Base-by-base conservation (phyloP, 1,284 basidiomycete genomes). In the Ustilago trichophora region DNA sequence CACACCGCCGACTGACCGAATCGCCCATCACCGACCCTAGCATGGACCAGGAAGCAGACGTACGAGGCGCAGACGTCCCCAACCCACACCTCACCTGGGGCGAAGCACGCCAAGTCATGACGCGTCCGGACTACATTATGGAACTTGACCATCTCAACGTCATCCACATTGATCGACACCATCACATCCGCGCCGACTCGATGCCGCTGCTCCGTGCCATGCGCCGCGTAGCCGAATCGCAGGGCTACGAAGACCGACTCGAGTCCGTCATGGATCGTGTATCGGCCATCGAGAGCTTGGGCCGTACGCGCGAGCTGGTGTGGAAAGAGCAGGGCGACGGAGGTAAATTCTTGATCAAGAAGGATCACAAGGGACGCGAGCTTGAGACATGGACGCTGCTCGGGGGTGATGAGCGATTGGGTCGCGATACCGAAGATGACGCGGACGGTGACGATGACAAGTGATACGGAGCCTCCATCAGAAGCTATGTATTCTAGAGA, bases 251-350 rank as follows among this genome's bases (percentile, higher is more conserved):
- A 9, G 72, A 76, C 24, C 60, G 53, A 37, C 66, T 78, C 19
- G 76, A 78, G 44, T 51, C 64, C 18, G 76, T 78, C 48, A 75
- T 77, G 75, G 74, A 77, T 49, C 60, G 75, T 24, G 75, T 77
- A 18, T 63, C 74, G 37, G 75, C 73, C 8, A 76, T 77, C 50
- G 75, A 77, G 56, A 64, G 57, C 25, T 47, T 77, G 29, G 67
- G 64, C 22, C 59, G 73, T 11, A 75, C 75, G 29, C 33, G 73
- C 11, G 73, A 77, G 48, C 51, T 77, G 33, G 43, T 77, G 7
- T 77, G 75, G 75, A 77, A 77, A 57, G 75, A 77, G 57, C 75
- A 77, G 36, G 76, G 72, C 2, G 66, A 74, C 15, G 58, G 47
- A 6, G 76, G 76, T 54, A 67, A 59, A 33, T 75, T 76, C 46